phyloP scores from a whole-genome alignment of 192 early-diverging fungal genomes.

The Coemansia sp. region DNA sequence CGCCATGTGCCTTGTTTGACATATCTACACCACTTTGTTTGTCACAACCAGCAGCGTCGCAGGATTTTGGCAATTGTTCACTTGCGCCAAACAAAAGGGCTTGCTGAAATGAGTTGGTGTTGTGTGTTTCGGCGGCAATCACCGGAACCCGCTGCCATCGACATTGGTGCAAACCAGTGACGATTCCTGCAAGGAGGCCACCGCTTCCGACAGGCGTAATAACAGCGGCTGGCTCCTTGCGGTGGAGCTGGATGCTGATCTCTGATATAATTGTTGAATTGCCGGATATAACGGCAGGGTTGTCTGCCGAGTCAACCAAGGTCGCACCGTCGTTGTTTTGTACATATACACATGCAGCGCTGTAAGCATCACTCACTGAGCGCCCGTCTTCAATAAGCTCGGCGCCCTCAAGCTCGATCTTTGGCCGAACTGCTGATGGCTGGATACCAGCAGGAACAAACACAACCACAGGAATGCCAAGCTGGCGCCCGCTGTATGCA shows the following conservation, averaged over 20 bases:
- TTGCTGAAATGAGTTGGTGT: conserved; percentile 69
- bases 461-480: conserved; percentile 58
- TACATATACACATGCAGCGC: conserved; percentile 33
- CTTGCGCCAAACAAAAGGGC: conserved; percentile 59
- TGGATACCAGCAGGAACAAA: conserved; percentile 58
- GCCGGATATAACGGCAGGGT: conserved; percentile 60
- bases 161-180: conserved; percentile 61
- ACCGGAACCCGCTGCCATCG: conserved; percentile 69
- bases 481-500: conserved; percentile 65
- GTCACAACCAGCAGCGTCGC: conserved; percentile 24
- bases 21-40: background rate
- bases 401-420: conserved; percentile 66
- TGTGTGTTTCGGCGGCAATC: conserved; percentile 74
- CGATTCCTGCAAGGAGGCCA: conserved; percentile 66
- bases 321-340: conserved; percentile 30
- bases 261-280: conserved; percentile 64
- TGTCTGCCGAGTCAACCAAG: conserved; percentile 55
- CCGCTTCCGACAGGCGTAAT: conserved; percentile 70
- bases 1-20: conserved; percentile 36
- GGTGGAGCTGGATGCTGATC: conserved; percentile 62
- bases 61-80: conserved; percentile 14
- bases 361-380: conserved; percentile 35
- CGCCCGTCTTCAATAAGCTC: conserved; percentile 31
- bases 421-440: conserved; percentile 54
- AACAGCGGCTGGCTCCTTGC: conserved; percentile 61